Evolutionary conservation across 768 basidiomycete genomes (phyloP).

Genomic region (Plicaturopsis crispa): DNA sequence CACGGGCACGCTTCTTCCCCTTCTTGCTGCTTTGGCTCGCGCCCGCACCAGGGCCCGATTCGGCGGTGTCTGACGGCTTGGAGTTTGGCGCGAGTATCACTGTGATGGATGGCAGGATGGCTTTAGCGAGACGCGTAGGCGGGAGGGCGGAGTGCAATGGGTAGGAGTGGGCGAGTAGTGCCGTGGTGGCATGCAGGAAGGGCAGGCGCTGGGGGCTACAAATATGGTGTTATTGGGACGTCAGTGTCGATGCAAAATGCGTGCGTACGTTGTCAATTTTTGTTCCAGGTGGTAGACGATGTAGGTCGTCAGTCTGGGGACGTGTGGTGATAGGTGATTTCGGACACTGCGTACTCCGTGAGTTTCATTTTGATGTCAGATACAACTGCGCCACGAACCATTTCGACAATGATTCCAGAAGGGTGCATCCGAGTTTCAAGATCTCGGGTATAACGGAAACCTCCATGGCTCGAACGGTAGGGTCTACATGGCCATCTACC

Average conservation of each 20-base stretch:
- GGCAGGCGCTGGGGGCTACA: conserved; percentile 28
- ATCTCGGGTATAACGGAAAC: conserved; percentile 40
- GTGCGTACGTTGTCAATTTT: conserved; percentile 35
- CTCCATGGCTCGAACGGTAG: conserved; percentile 47
- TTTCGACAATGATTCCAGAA: conserved; percentile 40
- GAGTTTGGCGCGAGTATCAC: conserved; percentile 31
- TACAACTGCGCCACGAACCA: conserved; percentile 29
- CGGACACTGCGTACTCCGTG: conserved; percentile 39
- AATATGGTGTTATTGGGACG: conserved; percentile 5
- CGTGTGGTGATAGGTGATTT: conserved; percentile 48
- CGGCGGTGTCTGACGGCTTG: conserved; percentile 21
- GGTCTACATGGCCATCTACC: conserved; percentile 44
- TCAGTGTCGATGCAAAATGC: neutral
- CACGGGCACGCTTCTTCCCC: conserved; percentile 62
- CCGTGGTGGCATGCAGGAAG: conserved; percentile 37
- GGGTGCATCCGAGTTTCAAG: conserved; percentile 43
- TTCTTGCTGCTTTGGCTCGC: conserved; percentile 32
- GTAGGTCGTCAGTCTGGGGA: conserved; percentile 41
- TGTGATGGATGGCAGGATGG: conserved; percentile 41
- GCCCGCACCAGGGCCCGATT: conserved; percentile 9
- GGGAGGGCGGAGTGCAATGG: conserved; percentile 41
- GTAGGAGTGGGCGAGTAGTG: conserved; percentile 35
- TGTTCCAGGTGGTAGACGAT: conserved; percentile 60
- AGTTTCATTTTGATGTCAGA: neutral
- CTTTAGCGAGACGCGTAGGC: conserved; percentile 46